Evolutionary conservation across 768 basidiomycete species (phyloP).

Genomic region (Lactarius vividus): DNA sequence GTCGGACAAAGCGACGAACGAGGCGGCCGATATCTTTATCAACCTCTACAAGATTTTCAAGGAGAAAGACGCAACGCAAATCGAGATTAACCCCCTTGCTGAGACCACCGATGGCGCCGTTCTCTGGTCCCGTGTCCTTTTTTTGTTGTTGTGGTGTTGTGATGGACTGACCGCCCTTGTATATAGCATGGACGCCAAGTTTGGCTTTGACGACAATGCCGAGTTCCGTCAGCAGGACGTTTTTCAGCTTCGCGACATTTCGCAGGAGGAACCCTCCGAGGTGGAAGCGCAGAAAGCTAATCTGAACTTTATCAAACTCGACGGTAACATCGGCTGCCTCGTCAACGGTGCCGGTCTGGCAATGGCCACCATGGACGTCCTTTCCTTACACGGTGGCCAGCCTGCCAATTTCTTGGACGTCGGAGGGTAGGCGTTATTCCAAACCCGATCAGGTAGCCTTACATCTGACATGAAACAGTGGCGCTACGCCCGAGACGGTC

Average conservation of each 20-base stretch:
- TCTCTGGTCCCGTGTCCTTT: conserved; percentile 65
- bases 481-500: conserved; percentile 98
- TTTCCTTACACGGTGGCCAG: conserved; percentile 91
- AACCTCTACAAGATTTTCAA: conserved; percentile 97
- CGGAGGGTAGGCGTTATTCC: conserved; percentile 63
- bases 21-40: conserved; percentile 92
- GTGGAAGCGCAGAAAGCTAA: conserved; percentile 96
- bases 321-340: conserved; percentile 94
- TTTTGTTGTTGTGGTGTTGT: not conserved
- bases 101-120: conserved; percentile 89
- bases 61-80: conserved; percentile 98
- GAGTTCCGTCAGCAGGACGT: conserved; percentile 95
- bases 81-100: conserved; percentile 98
- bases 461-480: conserved; percentile 43
- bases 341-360: conserved; percentile 98
- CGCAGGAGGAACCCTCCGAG: conserved; percentile 96
- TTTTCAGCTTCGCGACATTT: conserved; percentile 83
- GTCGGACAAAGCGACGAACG: conserved; percentile 60
- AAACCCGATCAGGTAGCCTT: conserved; percentile 7
- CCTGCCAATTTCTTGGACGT: conserved; percentile 99
- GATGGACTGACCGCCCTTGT: conserved; percentile 10
- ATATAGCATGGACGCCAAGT: conserved; percentile 97
- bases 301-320: conserved; percentile 98
- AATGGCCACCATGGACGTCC: conserved; percentile 99
- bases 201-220: conserved; percentile 99